A percentile compares a stretch with the other conserved stretches of the same genome.
These are phyloP conservation scores for Penicillium roqueforti DNA, from an alignment of 495 filamentous ascomycete genomes.

Conservation along the genomic window DNA sequence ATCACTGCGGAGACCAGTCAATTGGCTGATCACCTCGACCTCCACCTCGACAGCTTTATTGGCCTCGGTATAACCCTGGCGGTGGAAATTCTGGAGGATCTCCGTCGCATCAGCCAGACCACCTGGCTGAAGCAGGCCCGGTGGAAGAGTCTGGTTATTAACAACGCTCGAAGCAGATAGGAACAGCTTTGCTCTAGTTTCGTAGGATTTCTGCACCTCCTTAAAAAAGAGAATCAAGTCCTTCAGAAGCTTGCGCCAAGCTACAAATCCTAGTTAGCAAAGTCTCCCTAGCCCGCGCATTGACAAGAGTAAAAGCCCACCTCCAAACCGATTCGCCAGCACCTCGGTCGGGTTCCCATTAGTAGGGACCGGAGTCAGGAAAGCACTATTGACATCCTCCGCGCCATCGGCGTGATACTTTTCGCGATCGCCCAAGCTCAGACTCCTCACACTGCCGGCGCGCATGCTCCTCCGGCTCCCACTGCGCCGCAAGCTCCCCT, in stretches of 20 bases:
- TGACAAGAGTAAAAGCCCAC: conserved; percentile 44
- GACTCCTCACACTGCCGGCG: conserved; percentile 76
- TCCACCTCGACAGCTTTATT: conserved; percentile 89
- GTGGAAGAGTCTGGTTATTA: conserved; percentile 70
- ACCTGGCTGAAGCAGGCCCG: conserved; percentile 67
- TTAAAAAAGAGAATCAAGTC: conserved; percentile 92
- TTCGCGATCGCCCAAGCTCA: conserved; percentile 57
- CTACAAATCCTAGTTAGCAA: conserved; percentile 42
- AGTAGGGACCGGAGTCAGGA: conserved; percentile 85
- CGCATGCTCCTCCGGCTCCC: conserved; percentile 70
- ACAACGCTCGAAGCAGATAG: conserved; percentile 78
- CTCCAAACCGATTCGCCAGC: conserved; percentile 83
- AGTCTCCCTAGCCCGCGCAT: neutral
- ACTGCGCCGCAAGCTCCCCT: conserved; percentile 71
- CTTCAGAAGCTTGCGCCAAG: conserved; percentile 93
- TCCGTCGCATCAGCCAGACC: conserved; percentile 83
- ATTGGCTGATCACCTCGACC: conserved; percentile 79
- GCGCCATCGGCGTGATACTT: conserved; percentile 54
- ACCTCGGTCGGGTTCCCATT: conserved; percentile 82
- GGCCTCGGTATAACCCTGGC: conserved; percentile 72
- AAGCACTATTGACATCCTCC: conserved; percentile 76
- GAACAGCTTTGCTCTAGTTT: conserved; percentile 76
- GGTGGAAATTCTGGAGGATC: conserved; percentile 78
- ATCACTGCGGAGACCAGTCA: conserved; percentile 82
- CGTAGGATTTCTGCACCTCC: conserved; percentile 88